Conservation (phyloP, 345 rosid species). For the Brassica cretica region DNA sequence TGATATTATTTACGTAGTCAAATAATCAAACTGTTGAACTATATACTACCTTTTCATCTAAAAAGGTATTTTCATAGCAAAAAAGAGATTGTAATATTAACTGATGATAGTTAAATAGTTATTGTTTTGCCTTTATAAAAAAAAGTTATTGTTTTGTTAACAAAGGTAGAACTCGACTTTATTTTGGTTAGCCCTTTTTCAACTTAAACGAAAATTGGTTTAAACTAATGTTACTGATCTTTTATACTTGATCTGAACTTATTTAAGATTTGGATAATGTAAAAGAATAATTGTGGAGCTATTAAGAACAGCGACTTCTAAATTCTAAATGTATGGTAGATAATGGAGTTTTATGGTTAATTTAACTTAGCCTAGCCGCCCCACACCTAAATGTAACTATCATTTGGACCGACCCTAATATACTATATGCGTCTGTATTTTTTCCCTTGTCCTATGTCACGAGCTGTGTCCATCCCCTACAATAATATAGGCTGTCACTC, state of each 20-base stretch:
- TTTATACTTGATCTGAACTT: background rate
- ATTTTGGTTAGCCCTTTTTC: background rate
- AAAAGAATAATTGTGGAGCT: slow-evolving; percentile 16
- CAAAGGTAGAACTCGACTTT: background rate
- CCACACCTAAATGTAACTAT: slow-evolving; percentile 39
- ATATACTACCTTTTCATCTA: too few species aligned
- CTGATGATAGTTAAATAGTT: background rate
- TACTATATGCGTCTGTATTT: slow-evolving; percentile 9
- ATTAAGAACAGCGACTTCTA: slow-evolving; percentile 22
- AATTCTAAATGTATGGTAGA: slow-evolving; percentile 30
- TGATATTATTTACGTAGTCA: background rate
- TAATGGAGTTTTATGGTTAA: slow-evolving; percentile 34
- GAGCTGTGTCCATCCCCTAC: slow-evolving; percentile 31
- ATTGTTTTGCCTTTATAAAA: too few species aligned
- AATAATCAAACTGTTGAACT: background rate
- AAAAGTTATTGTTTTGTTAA: background rate
- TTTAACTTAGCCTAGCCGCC: slow-evolving; percentile 44
- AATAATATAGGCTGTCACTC: slow-evolving; percentile 39
- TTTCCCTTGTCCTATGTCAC: slow-evolving; percentile 40
- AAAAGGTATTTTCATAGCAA: background rate
- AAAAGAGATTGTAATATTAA: background rate
- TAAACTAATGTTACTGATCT: background rate
- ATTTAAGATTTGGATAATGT: slow-evolving; percentile 9
- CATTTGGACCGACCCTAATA: slow-evolving; percentile 37
- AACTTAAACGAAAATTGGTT: background rate